Percentiles rank a stretch among this genome's conserved stretches.
Conservation (phyloP, 805 yeast genomes). For the Candida maesae region DNA sequence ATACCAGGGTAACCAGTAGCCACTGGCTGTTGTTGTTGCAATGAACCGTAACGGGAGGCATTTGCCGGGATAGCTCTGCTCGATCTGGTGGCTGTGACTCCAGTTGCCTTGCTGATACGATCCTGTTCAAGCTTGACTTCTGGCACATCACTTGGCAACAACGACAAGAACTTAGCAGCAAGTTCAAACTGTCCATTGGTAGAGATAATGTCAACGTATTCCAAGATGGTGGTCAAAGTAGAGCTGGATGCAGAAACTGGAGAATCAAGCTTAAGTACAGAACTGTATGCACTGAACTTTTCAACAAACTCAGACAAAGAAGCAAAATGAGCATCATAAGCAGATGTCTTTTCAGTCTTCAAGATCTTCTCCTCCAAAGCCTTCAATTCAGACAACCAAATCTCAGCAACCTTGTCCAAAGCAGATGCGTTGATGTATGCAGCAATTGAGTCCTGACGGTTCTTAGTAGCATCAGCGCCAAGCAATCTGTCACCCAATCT, state of each 20-base stretch:
- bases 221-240: conserved; percentile 55
- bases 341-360: conserved; percentile 42
- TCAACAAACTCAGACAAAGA: conserved; percentile 80
- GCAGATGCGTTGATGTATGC: conserved; percentile 81
- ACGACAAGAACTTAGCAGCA: conserved; percentile 64
- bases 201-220: conserved; percentile 76
- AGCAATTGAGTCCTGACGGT: conserved; percentile 70
- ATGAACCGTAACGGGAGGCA: conserved; percentile 19
- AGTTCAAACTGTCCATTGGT: conserved; percentile 80
- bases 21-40: conserved; percentile 7
- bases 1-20: conserved; percentile 9
- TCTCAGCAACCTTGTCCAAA: conserved; percentile 67
- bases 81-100: conserved; percentile 27
- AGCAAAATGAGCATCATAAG: conserved; percentile 79
- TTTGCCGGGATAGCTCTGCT: conserved; percentile 13
- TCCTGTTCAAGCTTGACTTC: conserved; percentile 73
- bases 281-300: conserved; percentile 72
- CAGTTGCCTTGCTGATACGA: conserved; percentile 68
- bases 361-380: conserved; percentile 41
- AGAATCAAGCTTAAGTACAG: conserved; percentile 37
- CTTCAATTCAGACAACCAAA: conserved; percentile 81
- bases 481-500: conserved; percentile 77
- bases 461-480: conserved; percentile 39
- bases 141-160: conserved; percentile 71
- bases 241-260: conserved; percentile 27